These are phyloP conservation scores for Roridomyces roridus DNA, from an alignment of 768 basidiomycete species.

Conservation along the genomic window DNA sequence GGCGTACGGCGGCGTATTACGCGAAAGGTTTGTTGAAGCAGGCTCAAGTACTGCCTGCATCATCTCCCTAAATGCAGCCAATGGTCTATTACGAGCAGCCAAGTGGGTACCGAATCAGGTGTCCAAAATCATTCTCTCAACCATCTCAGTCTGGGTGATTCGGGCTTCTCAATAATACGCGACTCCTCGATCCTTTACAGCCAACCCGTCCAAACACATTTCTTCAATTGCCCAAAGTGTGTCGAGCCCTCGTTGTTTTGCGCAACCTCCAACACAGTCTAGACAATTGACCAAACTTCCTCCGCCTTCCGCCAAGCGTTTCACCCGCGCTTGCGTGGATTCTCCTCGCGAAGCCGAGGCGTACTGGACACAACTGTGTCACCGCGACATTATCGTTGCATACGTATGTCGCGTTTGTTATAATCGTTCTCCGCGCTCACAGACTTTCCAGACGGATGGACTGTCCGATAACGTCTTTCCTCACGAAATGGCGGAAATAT, in stretches of 20 bases:
- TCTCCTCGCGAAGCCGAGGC: slow-evolving; percentile 25
- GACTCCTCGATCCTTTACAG: slow-evolving; percentile 48
- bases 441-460: slow-evolving; percentile 19
- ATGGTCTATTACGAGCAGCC: slow-evolving; percentile 56
- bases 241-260: slow-evolving; percentile 5
- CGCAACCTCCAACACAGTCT: slow-evolving; percentile 2
- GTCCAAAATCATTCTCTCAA: slow-evolving; percentile 1
- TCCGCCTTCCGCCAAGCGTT: slow-evolving; percentile 20
- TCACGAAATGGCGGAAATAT: slow-evolving; percentile 24
- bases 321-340: slow-evolving; percentile 23
- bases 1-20: slow-evolving; percentile 54
- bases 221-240: slow-evolving; percentile 26
- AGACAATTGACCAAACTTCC: slow-evolving; percentile 31
- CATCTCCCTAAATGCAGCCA: slow-evolving; percentile 55
- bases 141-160: slow-evolving; percentile 53
- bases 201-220: slow-evolving; percentile 23
- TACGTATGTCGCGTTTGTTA: slow-evolving; percentile 12
- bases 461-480: slow-evolving; percentile 24
- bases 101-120: slow-evolving; percentile 59
- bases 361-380: slow-evolving; percentile 15
- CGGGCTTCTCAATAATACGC: slow-evolving; percentile 57
- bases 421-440: background rate
- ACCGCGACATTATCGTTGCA: slow-evolving; percentile 23
- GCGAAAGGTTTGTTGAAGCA: slow-evolving; percentile 47
- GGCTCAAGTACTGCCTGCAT: slow-evolving; percentile 67